These are phyloP conservation scores for Davidsoniella australis DNA, from an alignment of 2,329 filamentous ascomycete genomes.

Conservation along the genomic window DNA sequence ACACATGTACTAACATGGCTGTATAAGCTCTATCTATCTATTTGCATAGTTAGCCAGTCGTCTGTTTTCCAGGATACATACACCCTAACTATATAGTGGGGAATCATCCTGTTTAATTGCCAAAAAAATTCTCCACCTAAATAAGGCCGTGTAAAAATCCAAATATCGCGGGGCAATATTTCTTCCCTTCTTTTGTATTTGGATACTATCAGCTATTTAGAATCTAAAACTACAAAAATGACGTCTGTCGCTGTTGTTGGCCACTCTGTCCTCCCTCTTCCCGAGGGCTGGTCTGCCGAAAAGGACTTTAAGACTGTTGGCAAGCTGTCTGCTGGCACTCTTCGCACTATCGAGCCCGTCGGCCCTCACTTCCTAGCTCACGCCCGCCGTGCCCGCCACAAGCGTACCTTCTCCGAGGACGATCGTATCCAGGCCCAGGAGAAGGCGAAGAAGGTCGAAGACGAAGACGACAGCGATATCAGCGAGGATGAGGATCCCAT, in stretches of 20 bases:
- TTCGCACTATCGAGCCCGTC: constrained; percentile 86
- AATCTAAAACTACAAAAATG: constrained; percentile 30
- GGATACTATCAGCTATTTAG: constrained; percentile 13
- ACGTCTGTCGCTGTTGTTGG: constrained; percentile 42
- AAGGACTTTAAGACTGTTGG: constrained; percentile 84
- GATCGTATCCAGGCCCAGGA: constrained; percentile 93
- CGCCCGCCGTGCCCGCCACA: constrained; percentile 85
- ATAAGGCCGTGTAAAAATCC: not conserved
- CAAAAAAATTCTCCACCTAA: not conserved
- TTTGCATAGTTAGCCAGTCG: too few relatives aligned
- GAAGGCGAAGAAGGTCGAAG: constrained; percentile 88
- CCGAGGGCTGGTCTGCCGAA: constrained; percentile 66
- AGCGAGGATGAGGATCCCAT: constrained; percentile 86
- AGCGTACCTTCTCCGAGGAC: constrained; percentile 96
- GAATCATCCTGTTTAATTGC: not conserved
- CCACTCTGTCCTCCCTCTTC: constrained; percentile 56
- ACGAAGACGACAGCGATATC: constrained; percentile 76
- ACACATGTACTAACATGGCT: too few relatives aligned
- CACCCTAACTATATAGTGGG: not conserved
- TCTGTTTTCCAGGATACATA: too few relatives aligned
- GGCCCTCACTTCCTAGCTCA: constrained; percentile 96
- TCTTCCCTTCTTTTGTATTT: constrained; percentile 9
- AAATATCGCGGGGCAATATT: constrained; percentile 4
- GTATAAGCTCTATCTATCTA: too few relatives aligned
- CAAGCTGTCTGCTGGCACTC: constrained; percentile 56